Evolutionary conservation across 129 eudicot genomes (phyloP), one percentile per base, ranked within the genome.

Genomic region (Lactuca sativa): DNA sequence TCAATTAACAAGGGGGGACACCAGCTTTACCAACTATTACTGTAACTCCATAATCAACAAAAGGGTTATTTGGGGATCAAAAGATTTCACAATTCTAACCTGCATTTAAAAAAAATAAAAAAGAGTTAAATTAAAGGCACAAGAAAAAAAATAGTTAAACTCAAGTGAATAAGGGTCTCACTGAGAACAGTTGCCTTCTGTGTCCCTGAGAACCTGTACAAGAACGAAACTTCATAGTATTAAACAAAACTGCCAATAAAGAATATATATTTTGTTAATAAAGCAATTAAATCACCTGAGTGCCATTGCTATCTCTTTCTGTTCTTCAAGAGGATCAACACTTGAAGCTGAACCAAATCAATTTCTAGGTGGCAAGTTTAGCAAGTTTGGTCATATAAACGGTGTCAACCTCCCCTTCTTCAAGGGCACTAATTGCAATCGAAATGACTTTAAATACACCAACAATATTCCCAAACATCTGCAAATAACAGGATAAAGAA

Each of bases 321-420:
- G 85, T 70, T 92, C 95, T 85, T 92, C 98, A 31, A n/a, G 60
- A 12, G 90, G 54, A 80, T 82, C 84, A 38, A 67, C 21, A 21
- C 90, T 95, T 0, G 99, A 95, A 78, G 99, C 99, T 71, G 99
- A 87, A n/a, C n/a, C n/a, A n/a, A n/a, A n/a, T n/a, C n/a, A n/a
- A n/a, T n/a, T n/a, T n/a, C n/a, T n/a, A n/a, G n/a, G n/a, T n/a
- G n/a, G n/a, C n/a, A n/a, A n/a, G n/a, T n/a, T n/a, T n/a, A n/a
- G n/a, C n/a, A n/a, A n/a, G n/a, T n/a, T n/a, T n/a, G n/a, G n/a
- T n/a, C n/a, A n/a, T n/a, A n/a, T n/a, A n/a, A n/a, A n/a, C n/a
- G n/a, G n/a, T n/a, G n/a, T n/a, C n/a, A n/a, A n/a, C n/a, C n/a
- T n/a, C 97, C 16, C 78, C 99, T 72, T n/a, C n/a, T n/a, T n/a